Evolutionary conservation across 306 rosid genomes (phyloP).

Genomic region (Prunus campanulata): DNA sequence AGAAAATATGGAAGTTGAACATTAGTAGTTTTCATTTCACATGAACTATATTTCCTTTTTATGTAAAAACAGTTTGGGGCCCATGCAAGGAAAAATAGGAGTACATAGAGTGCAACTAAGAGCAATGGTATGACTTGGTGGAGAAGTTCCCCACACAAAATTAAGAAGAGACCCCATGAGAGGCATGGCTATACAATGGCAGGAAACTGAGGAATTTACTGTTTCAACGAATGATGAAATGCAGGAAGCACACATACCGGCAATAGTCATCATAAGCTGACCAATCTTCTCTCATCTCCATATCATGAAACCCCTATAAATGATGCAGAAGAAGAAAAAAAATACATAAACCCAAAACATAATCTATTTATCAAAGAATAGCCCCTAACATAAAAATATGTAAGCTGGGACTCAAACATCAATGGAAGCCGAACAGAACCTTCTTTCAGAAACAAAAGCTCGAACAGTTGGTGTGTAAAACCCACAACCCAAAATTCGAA

Average conservation of each 20-base stretch:
- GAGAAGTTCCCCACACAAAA: too few species aligned
- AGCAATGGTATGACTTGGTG: neutral
- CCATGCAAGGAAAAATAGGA: too few species aligned
- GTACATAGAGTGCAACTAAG: neutral
- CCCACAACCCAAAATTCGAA: neutral
- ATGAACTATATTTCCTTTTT: neutral
- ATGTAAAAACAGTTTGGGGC: too few species aligned
- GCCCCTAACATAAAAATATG: neutral
- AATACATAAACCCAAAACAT: neutral
- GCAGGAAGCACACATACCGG: constrained; percentile 37
- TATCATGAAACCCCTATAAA: constrained; percentile 51
- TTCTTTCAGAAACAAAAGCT: constrained; percentile 23
- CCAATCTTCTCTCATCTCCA: constrained; percentile 72
- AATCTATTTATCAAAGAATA: neutral
- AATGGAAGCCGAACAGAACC: neutral
- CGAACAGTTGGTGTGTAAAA: constrained; percentile 34
- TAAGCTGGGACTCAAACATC: neutral
- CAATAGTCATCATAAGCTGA: constrained; percentile 65
- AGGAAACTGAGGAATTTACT: too few species aligned
- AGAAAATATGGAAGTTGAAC: neutral
- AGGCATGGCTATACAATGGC: too few species aligned
- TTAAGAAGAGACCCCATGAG: too few species aligned
- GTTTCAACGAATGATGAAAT: too few species aligned
- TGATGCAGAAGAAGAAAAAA: constrained; percentile 12
- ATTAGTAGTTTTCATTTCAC: neutral